A percentile compares a stretch with the other conserved stretches of the same genome.
phyloP scores from a whole-genome alignment of 2,329 filamentous ascomycete genomes.

The Penicillium sp. region DNA sequence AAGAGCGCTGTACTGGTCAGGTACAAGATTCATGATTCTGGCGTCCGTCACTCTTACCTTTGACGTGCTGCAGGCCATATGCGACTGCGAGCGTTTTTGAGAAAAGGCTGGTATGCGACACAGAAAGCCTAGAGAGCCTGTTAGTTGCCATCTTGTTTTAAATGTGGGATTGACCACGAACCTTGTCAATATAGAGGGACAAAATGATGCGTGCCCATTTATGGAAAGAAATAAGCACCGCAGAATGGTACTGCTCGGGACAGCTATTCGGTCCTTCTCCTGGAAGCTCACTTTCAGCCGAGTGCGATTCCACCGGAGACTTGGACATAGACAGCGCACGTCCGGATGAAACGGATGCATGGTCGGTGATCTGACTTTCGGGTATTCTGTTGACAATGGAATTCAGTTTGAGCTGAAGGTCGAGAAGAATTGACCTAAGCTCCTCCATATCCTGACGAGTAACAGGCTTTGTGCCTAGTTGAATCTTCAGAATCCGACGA shows the following conservation, averaged over 20 bases:
- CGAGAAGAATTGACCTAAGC: slow-evolving; percentile 45
- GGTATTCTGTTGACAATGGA: slow-evolving; percentile 50
- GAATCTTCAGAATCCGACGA: slow-evolving; percentile 49
- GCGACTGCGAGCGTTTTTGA: slow-evolving; percentile 53
- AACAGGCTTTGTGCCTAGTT: slow-evolving; percentile 49
- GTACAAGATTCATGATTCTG: not conserved
- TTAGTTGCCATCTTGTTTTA: slow-evolving; percentile 11
- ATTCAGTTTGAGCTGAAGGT: slow-evolving; percentile 47
- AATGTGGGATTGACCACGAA: slow-evolving; percentile 18
- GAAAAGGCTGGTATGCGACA: slow-evolving; percentile 53
- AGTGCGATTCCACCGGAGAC: slow-evolving; percentile 31
- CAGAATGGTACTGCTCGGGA: slow-evolving; percentile 48
- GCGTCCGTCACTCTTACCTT: slow-evolving; percentile 34
- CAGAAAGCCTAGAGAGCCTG: slow-evolving; percentile 43
- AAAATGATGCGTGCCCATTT: slow-evolving; percentile 53
- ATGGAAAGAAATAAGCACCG: slow-evolving; percentile 49
- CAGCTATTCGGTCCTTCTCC: slow-evolving; percentile 42
- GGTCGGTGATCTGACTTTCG: slow-evolving; percentile 29
- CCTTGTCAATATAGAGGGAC: slow-evolving; percentile 51
- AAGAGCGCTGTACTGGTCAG: slow-evolving; percentile 42
- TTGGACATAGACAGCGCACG: slow-evolving; percentile 32
- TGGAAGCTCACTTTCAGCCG: slow-evolving; percentile 37
- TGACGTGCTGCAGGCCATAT: slow-evolving; percentile 53
- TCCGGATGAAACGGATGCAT: slow-evolving; percentile 23
- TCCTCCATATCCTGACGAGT: slow-evolving; percentile 51